Evolutionary conservation across 176 grass and related monocot species (phyloP), one percentile per base, ranked within the genome.

Genomic region (Luzula sylvatica): DNA sequence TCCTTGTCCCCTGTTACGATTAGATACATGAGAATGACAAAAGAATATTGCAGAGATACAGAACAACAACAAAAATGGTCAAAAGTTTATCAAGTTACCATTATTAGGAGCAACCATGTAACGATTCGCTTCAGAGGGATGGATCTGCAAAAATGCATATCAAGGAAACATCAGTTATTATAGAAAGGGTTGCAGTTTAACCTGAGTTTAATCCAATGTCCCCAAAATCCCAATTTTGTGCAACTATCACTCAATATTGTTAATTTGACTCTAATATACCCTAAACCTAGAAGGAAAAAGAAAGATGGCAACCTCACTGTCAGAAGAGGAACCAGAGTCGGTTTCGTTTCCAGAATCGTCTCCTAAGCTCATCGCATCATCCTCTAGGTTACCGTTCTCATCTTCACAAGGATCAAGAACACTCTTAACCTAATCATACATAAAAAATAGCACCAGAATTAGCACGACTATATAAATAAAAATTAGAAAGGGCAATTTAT

Each of bases 331-430:
- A 35, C 9, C 30, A 35, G 30, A 35, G 11, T 80, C 85, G 26
- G 82, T 68, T 38, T 78, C 77, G 3, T 86, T 60, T 32, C 58
- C 72, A 65, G 74, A 76, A 46, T 86, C 74, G 56, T 71, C 79
- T 30, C 63, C 85, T 70, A 90, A 38, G 62, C 81, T 90, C 72
- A 77, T 58, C 30, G 9, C 5, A 18, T 82, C 82, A 40, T 86
- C 92, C 76, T 69, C 77, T 46, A 71, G 49, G 14, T 79, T 71
- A 26, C 3, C 70, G 59, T 79, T 71, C 39, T 89, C 73, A 68
- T 76, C 92, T 27, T 98, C 81, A 27, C 92, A 96, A 44, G 92
- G 92, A 66, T 96, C 92, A 61, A 96, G 84, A 63, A 96, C 75
- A 78, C 85, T 96, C 65, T 86, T 96, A 27, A 96, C 92, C 92